Conservation (phyloP, 495 filamentous ascomycete species). For the Parachaetomium inaequale region DNA sequence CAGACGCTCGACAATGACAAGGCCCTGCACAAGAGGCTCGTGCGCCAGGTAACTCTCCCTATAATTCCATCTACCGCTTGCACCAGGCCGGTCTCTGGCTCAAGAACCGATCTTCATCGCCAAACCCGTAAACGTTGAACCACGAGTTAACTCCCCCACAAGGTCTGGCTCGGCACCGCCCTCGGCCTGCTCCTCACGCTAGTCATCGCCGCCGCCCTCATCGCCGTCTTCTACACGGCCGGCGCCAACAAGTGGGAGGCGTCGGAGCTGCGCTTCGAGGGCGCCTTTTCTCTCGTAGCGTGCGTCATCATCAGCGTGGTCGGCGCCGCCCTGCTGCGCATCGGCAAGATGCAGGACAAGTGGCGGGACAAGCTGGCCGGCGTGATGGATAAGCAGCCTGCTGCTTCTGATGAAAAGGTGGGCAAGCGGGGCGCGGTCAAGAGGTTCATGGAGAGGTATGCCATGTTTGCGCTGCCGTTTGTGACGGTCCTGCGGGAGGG, state of each 20-base stretch:
- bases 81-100: no score
- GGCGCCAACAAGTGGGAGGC: conserved; percentile 60
- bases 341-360: conserved; percentile 80
- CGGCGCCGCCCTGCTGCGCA: conserved; percentile 72
- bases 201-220: conserved; percentile 65
- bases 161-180: conserved; percentile 70
- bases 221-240: conserved; percentile 73
- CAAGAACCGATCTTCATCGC: background rate
- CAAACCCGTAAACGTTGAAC: no score
- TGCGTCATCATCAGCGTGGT: conserved; percentile 74
- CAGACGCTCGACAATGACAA: conserved; percentile 63
- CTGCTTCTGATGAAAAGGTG: conserved; percentile 46
- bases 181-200: conserved; percentile 65
- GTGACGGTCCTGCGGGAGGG: conserved; percentile 82
- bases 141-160: background rate
- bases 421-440: conserved; percentile 42
- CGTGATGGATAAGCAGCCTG: conserved; percentile 40
- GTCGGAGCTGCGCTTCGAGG: conserved; percentile 76
- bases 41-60: conserved; percentile 56
- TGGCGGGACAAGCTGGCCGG: conserved; percentile 71
- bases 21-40: conserved; percentile 64
- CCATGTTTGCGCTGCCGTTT: conserved; percentile 78
- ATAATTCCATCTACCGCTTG: background rate
- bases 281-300: conserved; percentile 66
- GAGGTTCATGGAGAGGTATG: conserved; percentile 68